These are phyloP conservation scores for Jaminaea rosea DNA, from an alignment of 1,284 basidiomycete species.

Conservation along the genomic window DNA sequence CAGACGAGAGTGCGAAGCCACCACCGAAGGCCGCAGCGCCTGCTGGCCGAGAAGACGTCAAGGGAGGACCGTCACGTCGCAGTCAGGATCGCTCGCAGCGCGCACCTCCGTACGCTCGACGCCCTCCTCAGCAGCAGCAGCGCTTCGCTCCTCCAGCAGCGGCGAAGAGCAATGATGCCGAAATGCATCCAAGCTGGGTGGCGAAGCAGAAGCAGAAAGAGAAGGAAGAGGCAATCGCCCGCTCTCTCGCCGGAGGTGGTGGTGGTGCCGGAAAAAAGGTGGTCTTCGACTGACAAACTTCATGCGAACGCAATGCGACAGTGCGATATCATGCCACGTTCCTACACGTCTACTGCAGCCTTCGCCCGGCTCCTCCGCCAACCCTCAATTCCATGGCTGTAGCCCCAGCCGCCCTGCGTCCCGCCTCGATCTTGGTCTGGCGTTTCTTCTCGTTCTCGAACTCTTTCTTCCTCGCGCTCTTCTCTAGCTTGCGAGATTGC, in stretches of 20 bases:
- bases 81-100: not conserved
- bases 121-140: not conserved
- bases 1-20: slow-evolving; percentile 7
- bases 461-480: not conserved
- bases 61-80: not conserved
- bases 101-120: not conserved
- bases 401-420: no score
- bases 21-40: not conserved
- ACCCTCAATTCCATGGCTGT: no score
- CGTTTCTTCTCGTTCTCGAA: not conserved
- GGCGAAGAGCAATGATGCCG: slow-evolving; percentile 10
- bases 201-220: slow-evolving; percentile 42
- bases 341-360: no score
- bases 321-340: no score
- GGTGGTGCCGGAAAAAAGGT: slow-evolving; percentile 19
- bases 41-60: slow-evolving; percentile 7
- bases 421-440: not conserved
- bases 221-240: slow-evolving; percentile 17
- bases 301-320: no score
- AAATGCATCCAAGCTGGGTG: slow-evolving; percentile 37
- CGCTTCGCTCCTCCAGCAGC: not conserved
- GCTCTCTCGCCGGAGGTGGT: slow-evolving; percentile 10
- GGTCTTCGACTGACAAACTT: slow-evolving; percentile 32
- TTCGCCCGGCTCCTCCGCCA: no score
- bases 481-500: slow-evolving; percentile 14